These are phyloP conservation scores for Kockiozyma suomiensis DNA, from an alignment of 805 yeast genomes.

Conservation along the genomic window DNA sequence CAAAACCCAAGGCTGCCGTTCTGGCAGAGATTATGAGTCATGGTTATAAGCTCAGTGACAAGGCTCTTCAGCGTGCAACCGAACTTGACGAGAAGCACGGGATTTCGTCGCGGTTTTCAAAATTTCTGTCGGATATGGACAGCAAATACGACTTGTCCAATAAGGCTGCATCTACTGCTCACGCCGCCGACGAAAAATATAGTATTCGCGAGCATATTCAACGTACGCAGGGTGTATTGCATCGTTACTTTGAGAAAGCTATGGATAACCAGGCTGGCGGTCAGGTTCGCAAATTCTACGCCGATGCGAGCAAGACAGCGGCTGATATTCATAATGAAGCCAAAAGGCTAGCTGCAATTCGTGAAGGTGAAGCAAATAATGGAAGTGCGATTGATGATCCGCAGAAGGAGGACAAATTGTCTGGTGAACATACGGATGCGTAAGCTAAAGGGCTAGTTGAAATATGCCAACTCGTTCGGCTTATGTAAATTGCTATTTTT, in stretches of 20 bases:
- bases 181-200: constrained; percentile 45
- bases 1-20: constrained; percentile 73
- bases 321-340: constrained; percentile 75
- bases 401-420: constrained; percentile 7
- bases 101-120: constrained; percentile 56
- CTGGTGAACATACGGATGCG: neutral
- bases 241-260: constrained; percentile 44
- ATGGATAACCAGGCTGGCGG: constrained; percentile 51
- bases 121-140: constrained; percentile 52
- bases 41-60: constrained; percentile 72
- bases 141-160: constrained; percentile 37
- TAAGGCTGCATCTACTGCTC: constrained; percentile 34
- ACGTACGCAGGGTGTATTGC: constrained; percentile 34
- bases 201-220: constrained; percentile 48
- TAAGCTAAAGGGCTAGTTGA: neutral
- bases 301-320: constrained; percentile 57
- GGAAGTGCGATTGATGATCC: constrained; percentile 9
- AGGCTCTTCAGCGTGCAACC: constrained; percentile 60
- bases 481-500: too few relatives aligned
- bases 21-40: constrained; percentile 73
- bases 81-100: constrained; percentile 69
- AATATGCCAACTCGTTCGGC: neutral
- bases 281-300: constrained; percentile 63
- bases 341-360: constrained; percentile 63
- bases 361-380: constrained; percentile 44